Conservation (phyloP, 441 rosid species). For the Populus hybrid region DNA sequence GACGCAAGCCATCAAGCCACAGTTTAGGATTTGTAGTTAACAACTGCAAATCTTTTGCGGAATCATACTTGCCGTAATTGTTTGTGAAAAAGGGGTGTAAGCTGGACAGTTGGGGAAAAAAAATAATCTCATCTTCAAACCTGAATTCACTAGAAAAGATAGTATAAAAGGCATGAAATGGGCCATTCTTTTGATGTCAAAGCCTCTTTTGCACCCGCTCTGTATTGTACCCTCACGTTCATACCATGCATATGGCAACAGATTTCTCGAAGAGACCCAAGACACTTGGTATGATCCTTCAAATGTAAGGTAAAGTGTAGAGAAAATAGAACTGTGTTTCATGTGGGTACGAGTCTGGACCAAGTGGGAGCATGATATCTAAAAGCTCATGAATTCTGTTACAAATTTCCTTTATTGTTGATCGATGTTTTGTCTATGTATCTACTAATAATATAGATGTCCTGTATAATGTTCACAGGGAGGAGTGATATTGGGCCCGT, state of each 20-base stretch:
- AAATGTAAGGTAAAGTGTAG: neutral
- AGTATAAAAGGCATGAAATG: too few species aligned
- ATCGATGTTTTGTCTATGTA: too few species aligned
- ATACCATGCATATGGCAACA: neutral
- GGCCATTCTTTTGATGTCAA: neutral
- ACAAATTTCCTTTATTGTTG: neutral
- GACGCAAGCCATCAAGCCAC: neutral
- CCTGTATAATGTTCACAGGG: constrained; percentile 45
- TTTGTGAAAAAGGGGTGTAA: neutral
- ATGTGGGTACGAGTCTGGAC: too few species aligned
- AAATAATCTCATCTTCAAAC: too few species aligned
- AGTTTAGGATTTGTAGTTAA: neutral
- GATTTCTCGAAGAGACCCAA: neutral
- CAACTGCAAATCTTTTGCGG: neutral
- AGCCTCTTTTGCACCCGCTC: neutral
- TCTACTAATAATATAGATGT: neutral
- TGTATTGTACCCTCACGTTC: neutral
- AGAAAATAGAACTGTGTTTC: neutral
- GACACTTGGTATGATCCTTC: neutral
- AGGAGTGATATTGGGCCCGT: constrained; percentile 80
- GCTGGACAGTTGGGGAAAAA: too few species aligned
- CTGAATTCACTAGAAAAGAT: too few species aligned
- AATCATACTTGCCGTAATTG: neutral
- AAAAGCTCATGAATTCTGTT: neutral
- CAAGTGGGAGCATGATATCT: neutral